Percentiles rank a stretch among this genome's conserved stretches.
These are phyloP conservation scores for Urochloa ruziziensis DNA, from an alignment of 176 grass and related monocot genomes.

Conservation along the genomic window DNA sequence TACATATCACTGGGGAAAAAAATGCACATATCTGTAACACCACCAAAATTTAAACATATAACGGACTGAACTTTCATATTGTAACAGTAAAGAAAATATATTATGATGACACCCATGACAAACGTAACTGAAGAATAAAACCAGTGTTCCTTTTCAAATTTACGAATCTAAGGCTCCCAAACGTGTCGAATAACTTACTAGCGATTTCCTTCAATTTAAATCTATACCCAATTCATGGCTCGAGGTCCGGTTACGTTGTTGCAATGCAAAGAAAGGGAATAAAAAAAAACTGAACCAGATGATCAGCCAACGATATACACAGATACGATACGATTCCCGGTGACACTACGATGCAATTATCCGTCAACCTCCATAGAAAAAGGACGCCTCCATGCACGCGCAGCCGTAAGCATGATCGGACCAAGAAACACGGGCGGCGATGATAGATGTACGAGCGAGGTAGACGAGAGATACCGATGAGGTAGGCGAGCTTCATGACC, in stretches of 20 bases:
- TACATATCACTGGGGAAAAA: not conserved
- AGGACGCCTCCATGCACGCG: not conserved
- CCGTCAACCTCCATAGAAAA: not conserved
- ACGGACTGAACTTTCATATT: not conserved
- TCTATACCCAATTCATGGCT: not conserved
- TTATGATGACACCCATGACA: not conserved
- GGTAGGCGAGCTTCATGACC: conserved; percentile 60
- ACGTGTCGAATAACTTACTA: not conserved
- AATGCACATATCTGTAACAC: not conserved
- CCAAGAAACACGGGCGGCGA: not conserved
- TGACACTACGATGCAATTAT: not conserved
- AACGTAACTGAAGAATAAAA: not conserved
- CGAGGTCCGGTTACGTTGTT: no score
- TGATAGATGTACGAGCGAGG: no score
- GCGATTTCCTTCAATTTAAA: not conserved
- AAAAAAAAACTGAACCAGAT: not conserved
- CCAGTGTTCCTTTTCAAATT: not conserved
- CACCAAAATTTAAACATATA: not conserved
- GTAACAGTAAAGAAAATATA: not conserved
- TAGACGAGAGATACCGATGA: conserved; percentile 44
- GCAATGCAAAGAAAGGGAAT: not conserved
- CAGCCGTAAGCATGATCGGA: not conserved
- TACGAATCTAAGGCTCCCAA: not conserved
- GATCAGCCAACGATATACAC: not conserved
- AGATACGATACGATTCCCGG: not conserved